Evolutionary conservation across 495 filamentous ascomycete species (phyloP).

Genomic region (Lasiosphaeriaceae sp.): DNA sequence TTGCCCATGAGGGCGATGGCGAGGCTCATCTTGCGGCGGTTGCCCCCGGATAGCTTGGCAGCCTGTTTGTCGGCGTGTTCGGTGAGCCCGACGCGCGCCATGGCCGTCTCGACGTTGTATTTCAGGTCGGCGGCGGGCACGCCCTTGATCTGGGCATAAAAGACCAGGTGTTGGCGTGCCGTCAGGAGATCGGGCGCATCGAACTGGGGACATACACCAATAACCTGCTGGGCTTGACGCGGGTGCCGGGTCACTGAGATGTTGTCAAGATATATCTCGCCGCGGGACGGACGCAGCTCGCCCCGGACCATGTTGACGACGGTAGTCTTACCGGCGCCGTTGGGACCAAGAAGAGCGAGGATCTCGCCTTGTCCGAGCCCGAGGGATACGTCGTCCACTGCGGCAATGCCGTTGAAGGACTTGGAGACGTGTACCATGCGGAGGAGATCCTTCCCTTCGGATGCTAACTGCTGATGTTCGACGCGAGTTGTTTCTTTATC

Average conservation of each 20-base stretch:
- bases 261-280: slow-evolving; percentile 59
- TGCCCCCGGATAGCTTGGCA: slow-evolving; percentile 49
- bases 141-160: slow-evolving; percentile 66
- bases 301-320: slow-evolving; percentile 77
- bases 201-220: slow-evolving; percentile 75
- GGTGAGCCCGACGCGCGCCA: slow-evolving; percentile 53
- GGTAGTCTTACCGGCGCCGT: slow-evolving; percentile 80
- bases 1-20: slow-evolving; percentile 78
- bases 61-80: slow-evolving; percentile 52
- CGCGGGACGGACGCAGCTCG: slow-evolving; percentile 36
- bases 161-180: slow-evolving; percentile 63
- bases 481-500: slow-evolving; percentile 33
- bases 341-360: slow-evolving; percentile 78
- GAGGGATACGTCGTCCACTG: slow-evolving; percentile 74
- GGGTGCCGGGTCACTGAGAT: slow-evolving; percentile 60
- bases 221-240: slow-evolving; percentile 53
- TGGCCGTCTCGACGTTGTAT: slow-evolving; percentile 54
- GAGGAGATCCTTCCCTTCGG: slow-evolving; percentile 56
- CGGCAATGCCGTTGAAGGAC: slow-evolving; percentile 59
- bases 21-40: slow-evolving; percentile 55
- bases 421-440: slow-evolving; percentile 73
- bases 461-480: slow-evolving; percentile 5
- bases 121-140: slow-evolving; percentile 48
- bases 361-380: slow-evolving; percentile 69
- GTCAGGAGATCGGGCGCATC: slow-evolving; percentile 64